Evolutionary conservation across 148 eudicot species (phyloP).

Genomic region (Hydrangea macrophylla): DNA sequence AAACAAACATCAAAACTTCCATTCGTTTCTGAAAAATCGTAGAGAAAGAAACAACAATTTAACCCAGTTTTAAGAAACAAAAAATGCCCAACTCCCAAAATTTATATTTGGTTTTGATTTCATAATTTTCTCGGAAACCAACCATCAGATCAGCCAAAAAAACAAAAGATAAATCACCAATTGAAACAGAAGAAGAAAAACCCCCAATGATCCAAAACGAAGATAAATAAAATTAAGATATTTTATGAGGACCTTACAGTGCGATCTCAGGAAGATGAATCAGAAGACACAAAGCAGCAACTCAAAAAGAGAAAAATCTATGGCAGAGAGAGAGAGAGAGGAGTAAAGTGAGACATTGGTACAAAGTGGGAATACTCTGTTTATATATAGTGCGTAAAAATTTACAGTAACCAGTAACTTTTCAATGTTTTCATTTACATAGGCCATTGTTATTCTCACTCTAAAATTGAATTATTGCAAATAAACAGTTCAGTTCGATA

Average conservation of each 20-base stretch:
- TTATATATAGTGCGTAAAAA: too few relatives aligned
- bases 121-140: constrained; percentile 2
- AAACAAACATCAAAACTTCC: too few relatives aligned
- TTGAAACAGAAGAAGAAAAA: background rate
- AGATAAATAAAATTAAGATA: background rate
- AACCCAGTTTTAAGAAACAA: too few relatives aligned
- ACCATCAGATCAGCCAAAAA: background rate
- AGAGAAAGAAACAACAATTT: too few relatives aligned
- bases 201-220: background rate
- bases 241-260: constrained; percentile 8
- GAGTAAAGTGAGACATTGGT: background rate
- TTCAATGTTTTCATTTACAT: too few relatives aligned
- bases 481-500: too few relatives aligned
- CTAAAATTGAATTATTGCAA: too few relatives aligned
- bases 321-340: background rate
- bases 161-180: background rate
- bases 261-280: constrained; percentile 2
- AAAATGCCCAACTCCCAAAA: too few relatives aligned
- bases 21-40: too few relatives aligned
- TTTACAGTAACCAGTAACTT: too few relatives aligned
- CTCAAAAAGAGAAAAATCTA: background rate
- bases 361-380: too few relatives aligned
- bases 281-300: background rate
- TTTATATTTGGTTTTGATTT: background rate
- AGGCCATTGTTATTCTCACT: too few relatives aligned